These are phyloP conservation scores for Colletotrichum sansevieriae DNA, from an alignment of 2,329 filamentous ascomycete species.

Conservation along the genomic window DNA sequence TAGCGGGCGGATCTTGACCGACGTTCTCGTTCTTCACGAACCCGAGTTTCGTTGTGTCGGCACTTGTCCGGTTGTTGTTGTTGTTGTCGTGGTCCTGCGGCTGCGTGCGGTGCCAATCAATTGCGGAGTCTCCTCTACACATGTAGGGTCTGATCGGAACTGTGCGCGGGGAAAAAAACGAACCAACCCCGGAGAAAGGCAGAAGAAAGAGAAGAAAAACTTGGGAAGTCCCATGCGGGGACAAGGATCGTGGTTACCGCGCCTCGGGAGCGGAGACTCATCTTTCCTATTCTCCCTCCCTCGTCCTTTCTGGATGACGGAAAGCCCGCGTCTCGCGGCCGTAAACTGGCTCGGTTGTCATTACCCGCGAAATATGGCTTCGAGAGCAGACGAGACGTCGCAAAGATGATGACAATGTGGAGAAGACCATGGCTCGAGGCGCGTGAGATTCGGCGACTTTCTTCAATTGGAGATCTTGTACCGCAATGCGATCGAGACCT, in stretches of 20 bases:
- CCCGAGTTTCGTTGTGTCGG: background rate
- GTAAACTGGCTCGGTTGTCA: background rate
- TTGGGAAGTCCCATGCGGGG: background rate
- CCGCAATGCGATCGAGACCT: constrained; percentile 13
- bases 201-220: background rate
- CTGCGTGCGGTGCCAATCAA: background rate
- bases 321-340: constrained; percentile 22
- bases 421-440: constrained; percentile 15
- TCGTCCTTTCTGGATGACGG: background rate
- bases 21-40: background rate
- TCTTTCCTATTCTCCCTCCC: background rate
- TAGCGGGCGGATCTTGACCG: constrained; percentile 4
- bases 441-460: background rate
- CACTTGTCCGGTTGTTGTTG: too few species aligned
- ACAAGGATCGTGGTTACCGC: constrained; percentile 8
- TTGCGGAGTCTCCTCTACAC: background rate
- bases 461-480: background rate
- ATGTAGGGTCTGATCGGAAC: background rate
- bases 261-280: background rate
- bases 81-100: too few species aligned
- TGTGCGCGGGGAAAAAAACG: constrained; percentile 6
- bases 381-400: background rate
- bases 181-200: constrained; percentile 18
- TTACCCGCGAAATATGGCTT: constrained; percentile 2
- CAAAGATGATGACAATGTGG: background rate